Evolutionary conservation across 129 eudicot species (phyloP).

Genomic region (Artemisia tridentata): DNA sequence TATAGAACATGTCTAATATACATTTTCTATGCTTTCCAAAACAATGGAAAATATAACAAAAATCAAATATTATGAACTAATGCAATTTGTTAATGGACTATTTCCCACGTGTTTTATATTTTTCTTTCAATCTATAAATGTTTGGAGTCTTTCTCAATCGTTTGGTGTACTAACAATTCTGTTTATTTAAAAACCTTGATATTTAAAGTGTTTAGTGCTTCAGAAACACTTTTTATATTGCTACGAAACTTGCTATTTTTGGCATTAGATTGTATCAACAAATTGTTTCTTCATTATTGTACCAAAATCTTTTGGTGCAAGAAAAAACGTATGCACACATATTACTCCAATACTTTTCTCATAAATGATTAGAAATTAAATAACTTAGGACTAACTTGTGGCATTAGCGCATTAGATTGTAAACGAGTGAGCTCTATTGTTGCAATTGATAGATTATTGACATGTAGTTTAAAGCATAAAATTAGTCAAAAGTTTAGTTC

Average conservation of each 20-base stretch:
- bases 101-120: constrained; percentile 6
- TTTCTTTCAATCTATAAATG: constrained; percentile 11
- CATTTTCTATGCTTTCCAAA: too few species aligned
- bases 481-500: too few species aligned
- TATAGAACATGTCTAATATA: too few species aligned
- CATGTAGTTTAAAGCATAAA: too few species aligned
- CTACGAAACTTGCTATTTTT: constrained; percentile 19
- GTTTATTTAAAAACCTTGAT: background rate
- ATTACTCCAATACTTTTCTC: too few species aligned
- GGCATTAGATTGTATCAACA: constrained; percentile 19
- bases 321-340: too few species aligned
- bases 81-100: background rate
- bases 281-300: constrained; percentile 21
- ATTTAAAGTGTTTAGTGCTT: constrained; percentile 32
- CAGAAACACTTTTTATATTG: constrained; percentile 15
- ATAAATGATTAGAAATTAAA: too few species aligned
- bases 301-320: constrained; percentile 10
- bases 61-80: background rate
- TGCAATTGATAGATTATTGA: too few species aligned
- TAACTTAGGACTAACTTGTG: too few species aligned
- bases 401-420: too few species aligned
- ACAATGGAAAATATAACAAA: background rate
- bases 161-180: constrained; percentile 14
- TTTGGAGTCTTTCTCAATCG: constrained; percentile 19
- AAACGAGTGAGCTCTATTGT: too few species aligned